A percentile compares a stretch with the other conserved stretches of the same genome.
Evolutionary conservation across 2,329 filamentous ascomycete species (phyloP).

Genomic region (Grosmannia clavigera): DNA sequence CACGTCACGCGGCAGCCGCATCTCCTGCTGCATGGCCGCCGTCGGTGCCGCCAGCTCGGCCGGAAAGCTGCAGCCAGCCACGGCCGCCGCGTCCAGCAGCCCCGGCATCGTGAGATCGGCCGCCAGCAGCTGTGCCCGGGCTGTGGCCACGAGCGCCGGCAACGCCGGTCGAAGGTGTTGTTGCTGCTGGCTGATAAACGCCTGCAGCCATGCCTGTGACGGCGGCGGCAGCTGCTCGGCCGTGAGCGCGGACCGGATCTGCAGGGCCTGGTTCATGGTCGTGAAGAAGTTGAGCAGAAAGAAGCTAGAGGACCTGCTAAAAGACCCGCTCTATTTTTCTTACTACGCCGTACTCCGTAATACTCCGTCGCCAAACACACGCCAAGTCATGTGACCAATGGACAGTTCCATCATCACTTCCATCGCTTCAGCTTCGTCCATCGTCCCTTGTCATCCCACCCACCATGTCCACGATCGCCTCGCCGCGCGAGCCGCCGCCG

Average conservation of each 20-base stretch:
- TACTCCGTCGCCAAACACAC: neutral
- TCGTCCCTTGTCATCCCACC: neutral
- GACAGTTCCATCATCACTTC: too few species aligned
- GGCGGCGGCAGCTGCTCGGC: conserved; percentile 41
- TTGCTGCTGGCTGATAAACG: conserved; percentile 34
- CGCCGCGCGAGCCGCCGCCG: conserved; percentile 46
- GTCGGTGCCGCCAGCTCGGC: conserved; percentile 26
- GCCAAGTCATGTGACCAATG: neutral
- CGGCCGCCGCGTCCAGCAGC: conserved; percentile 30
- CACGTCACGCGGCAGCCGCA: conserved; percentile 46
- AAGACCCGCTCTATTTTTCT: too few species aligned
- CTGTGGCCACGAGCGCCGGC: conserved; percentile 63
- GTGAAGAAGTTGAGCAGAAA: neutral
- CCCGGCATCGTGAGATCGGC: conserved; percentile 58
- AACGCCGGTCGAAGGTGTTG: conserved; percentile 43
- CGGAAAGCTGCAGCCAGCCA: conserved; percentile 40
- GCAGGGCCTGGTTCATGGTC: conserved; percentile 26
- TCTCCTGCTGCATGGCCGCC: conserved; percentile 36
- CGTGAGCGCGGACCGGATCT: conserved; percentile 39
- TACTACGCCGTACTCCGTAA: neutral
- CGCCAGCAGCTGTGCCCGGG: conserved; percentile 66
- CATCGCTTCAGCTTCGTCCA: too few species aligned
- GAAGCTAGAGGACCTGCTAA: too few species aligned
- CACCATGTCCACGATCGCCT: conserved; percentile 54
- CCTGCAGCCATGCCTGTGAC: conserved; percentile 47